phyloP scores from a whole-genome alignment of 768 basidiomycete species.

The Pleurotus sapidus region DNA sequence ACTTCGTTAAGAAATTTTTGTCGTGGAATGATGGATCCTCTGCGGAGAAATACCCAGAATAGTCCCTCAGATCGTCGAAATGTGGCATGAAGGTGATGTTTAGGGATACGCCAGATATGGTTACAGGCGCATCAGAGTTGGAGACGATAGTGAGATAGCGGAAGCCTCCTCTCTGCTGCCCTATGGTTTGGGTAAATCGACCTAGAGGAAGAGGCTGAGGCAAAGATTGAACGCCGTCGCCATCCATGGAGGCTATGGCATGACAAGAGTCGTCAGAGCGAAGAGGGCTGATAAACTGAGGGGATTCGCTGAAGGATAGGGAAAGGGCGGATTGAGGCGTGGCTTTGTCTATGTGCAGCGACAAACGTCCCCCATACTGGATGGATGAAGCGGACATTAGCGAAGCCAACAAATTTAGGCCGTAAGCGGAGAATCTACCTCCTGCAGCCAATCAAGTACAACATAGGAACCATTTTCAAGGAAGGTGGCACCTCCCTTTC shows the following conservation, averaged over 20 bases:
- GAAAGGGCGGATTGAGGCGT: constrained; percentile 32
- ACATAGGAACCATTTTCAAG: constrained; percentile 28
- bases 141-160: constrained; percentile 44
- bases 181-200: constrained; percentile 30
- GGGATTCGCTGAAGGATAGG: constrained; percentile 48
- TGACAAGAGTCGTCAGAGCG: constrained; percentile 40
- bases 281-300: constrained; percentile 41
- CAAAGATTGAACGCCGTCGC: constrained; percentile 32
- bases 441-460: constrained; percentile 37
- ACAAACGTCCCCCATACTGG: constrained; percentile 31
- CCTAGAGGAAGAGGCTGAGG: constrained; percentile 23
- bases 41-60: constrained; percentile 46
- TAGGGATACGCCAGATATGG: constrained; percentile 40
- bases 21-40: constrained; percentile 39
- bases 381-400: not conserved
- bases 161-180: constrained; percentile 44
- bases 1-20: constrained; percentile 41
- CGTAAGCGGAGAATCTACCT: constrained; percentile 18
- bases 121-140: constrained; percentile 30
- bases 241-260: constrained; percentile 18
- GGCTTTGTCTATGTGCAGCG: constrained; percentile 23
- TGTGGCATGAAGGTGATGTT: constrained; percentile 47
- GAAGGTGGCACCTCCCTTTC: constrained; percentile 22
- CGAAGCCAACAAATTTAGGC: not conserved
- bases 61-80: constrained; percentile 40